A percentile compares a stretch with the other conserved stretches of the same genome.
phyloP scores from a whole-genome alignment of 495 filamentous ascomycete genomes.

The Hypomontagnella monticulosa region DNA sequence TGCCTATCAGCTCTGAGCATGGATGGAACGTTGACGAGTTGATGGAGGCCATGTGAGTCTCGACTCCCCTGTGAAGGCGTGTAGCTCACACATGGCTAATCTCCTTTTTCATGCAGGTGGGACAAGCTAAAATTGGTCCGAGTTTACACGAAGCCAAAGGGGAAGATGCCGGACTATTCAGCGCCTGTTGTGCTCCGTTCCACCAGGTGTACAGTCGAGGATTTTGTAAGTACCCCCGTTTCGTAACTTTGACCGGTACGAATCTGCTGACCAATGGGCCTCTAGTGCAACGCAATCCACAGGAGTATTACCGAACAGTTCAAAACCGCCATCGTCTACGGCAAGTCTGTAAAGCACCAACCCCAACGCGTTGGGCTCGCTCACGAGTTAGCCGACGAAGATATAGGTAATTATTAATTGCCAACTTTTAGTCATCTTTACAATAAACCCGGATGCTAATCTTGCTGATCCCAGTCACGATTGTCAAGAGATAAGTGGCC shows the following conservation, averaged over 20 bases:
- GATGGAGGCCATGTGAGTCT: slow-evolving; percentile 83
- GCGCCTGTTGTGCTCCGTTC: slow-evolving; percentile 88
- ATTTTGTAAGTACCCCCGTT: slow-evolving; percentile 78
- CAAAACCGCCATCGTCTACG: slow-evolving; percentile 94
- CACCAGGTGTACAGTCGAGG: slow-evolving; percentile 87
- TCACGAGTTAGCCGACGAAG: slow-evolving; percentile 94
- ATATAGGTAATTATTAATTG: slow-evolving; percentile 75
- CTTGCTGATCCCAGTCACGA: slow-evolving; percentile 72
- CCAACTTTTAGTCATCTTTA: slow-evolving; percentile 13
- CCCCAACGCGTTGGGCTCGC: slow-evolving; percentile 92
- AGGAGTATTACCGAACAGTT: slow-evolving; percentile 96
- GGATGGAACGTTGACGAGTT: slow-evolving; percentile 99
- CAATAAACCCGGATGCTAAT: slow-evolving; percentile 43
- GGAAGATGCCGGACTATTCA: slow-evolving; percentile 90
- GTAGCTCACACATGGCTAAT: slow-evolving; percentile 39
- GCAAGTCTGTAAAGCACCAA: slow-evolving; percentile 97
- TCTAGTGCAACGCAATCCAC: slow-evolving; percentile 94
- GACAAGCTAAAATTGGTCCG: slow-evolving; percentile 90
- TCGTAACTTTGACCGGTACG: slow-evolving; percentile 32
- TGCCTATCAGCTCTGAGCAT: slow-evolving; percentile 96
- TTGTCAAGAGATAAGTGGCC: slow-evolving; percentile 83
- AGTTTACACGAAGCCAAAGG: slow-evolving; percentile 98
- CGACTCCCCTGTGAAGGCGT: slow-evolving; percentile 19
- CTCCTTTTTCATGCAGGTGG: slow-evolving; percentile 67
- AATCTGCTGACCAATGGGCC: slow-evolving; percentile 40